Evolutionary conservation across 1,284 basidiomycete species (phyloP).

Genomic region (Cystobasidium slooffiae): DNA sequence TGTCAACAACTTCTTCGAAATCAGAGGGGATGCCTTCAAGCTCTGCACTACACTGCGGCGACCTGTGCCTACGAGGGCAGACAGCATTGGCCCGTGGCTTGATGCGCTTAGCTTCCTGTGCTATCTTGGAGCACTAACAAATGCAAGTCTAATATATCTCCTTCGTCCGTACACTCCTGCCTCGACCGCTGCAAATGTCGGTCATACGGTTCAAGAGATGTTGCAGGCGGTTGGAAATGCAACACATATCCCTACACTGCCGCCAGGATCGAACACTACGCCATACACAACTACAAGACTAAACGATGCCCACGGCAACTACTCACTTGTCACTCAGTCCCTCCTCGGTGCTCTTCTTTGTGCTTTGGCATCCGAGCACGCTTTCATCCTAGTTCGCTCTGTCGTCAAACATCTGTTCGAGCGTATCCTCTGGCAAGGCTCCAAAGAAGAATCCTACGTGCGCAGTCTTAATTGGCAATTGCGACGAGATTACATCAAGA

Average conservation of each 20-base stretch:
- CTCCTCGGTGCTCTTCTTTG: constrained; percentile 71
- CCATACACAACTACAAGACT: constrained; percentile 25
- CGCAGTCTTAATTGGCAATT: constrained; percentile 12
- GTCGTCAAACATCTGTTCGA: constrained; percentile 74
- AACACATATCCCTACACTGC: constrained; percentile 15
- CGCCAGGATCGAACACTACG: neutral
- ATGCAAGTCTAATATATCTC: constrained; percentile 82
- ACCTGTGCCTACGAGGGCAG: constrained; percentile 81
- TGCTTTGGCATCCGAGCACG: constrained; percentile 77
- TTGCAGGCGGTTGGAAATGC: constrained; percentile 10
- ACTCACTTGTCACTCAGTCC: constrained; percentile 40
- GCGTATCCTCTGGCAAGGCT: constrained; percentile 67
- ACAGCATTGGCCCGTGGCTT: constrained; percentile 93
- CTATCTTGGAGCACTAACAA: constrained; percentile 83
- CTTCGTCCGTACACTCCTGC: constrained; percentile 62
- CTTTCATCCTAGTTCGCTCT: constrained; percentile 70
- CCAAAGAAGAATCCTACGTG: constrained; percentile 21
- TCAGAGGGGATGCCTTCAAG: constrained; percentile 93
- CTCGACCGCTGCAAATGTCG: neutral
- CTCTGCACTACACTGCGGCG: constrained; percentile 82
- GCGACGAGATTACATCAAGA: constrained; percentile 37
- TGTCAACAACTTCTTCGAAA: constrained; percentile 66
- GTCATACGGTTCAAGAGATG: constrained; percentile 12
- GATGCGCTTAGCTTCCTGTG: constrained; percentile 82
- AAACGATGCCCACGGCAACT: constrained; percentile 11